Percentiles rank a stretch among this genome's conserved stretches.
Conservation (phyloP, 106 monocot genomes). For the Iris macrosiphon region DNA sequence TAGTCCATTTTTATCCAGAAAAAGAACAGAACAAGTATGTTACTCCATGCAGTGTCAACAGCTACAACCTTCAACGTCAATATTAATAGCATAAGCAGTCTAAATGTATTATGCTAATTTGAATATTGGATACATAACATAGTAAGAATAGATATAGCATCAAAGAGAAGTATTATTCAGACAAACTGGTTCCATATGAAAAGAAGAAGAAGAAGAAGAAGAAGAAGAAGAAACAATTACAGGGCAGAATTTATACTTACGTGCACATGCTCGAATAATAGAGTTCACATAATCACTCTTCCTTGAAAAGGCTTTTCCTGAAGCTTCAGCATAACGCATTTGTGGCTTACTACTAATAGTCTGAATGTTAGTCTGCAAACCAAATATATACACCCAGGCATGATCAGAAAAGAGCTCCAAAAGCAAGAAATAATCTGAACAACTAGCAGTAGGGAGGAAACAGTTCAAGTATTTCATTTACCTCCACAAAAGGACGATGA, state of each 20-base stretch:
- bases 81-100: no score
- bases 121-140: no score
- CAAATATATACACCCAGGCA: constrained; percentile 8
- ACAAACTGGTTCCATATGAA: no score
- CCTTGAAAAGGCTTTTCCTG: constrained; percentile 57
- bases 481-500: constrained; percentile 58
- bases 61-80: no score
- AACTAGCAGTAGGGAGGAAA: not conserved
- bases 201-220: not conserved
- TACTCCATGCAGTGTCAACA: no score
- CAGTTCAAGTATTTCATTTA: constrained; percentile 6
- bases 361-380: constrained; percentile 66
- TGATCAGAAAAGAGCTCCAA: not conserved
- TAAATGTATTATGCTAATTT: no score
- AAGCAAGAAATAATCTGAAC: not conserved
- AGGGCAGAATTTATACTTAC: constrained; percentile 32
- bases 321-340: constrained; percentile 68
- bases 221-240: not conserved
- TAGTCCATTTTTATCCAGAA: no score
- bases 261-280: constrained; percentile 72
- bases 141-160: no score
- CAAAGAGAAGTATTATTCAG: no score
- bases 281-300: constrained; percentile 72
- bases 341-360: constrained; percentile 64
- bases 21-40: no score